These are phyloP conservation scores for Triticum timopheevii DNA, from an alignment of 176 grass and related monocot species.

Conservation along the genomic window DNA sequence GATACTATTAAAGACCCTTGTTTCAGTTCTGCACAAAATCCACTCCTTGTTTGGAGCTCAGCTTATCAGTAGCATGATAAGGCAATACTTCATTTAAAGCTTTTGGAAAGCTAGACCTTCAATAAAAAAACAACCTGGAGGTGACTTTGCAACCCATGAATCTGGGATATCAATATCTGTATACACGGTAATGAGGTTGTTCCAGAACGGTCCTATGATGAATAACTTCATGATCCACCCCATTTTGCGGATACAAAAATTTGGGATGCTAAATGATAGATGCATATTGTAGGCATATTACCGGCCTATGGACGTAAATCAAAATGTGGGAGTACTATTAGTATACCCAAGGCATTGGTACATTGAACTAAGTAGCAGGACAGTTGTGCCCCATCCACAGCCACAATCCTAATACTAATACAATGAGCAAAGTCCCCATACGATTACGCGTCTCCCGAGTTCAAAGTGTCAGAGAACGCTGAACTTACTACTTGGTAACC, in stretches of 20 bases:
- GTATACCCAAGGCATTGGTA: background rate
- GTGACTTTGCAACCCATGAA: background rate
- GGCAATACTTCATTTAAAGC: background rate
- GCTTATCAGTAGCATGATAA: background rate
- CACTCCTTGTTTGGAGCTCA: background rate
- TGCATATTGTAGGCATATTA: background rate
- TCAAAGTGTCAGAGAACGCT: background rate
- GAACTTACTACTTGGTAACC: too few species aligned
- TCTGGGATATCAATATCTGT: background rate
- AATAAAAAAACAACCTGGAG: background rate
- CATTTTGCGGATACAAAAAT: background rate
- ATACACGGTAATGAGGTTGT: background rate
- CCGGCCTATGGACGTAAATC: background rate
- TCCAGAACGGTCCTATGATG: background rate
- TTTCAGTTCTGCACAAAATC: background rate
- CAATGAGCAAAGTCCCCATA: slow-evolving; percentile 1
- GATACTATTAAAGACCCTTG: background rate
- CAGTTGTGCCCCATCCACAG: background rate
- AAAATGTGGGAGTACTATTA: background rate
- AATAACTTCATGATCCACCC: background rate
- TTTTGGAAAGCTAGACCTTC: background rate
- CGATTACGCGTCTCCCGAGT: background rate
- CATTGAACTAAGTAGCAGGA: background rate
- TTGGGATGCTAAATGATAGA: background rate
- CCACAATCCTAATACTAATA: background rate